Base-by-base conservation (phyloP, 208 protist genomes). In the Trypanosoma rangeli region DNA sequence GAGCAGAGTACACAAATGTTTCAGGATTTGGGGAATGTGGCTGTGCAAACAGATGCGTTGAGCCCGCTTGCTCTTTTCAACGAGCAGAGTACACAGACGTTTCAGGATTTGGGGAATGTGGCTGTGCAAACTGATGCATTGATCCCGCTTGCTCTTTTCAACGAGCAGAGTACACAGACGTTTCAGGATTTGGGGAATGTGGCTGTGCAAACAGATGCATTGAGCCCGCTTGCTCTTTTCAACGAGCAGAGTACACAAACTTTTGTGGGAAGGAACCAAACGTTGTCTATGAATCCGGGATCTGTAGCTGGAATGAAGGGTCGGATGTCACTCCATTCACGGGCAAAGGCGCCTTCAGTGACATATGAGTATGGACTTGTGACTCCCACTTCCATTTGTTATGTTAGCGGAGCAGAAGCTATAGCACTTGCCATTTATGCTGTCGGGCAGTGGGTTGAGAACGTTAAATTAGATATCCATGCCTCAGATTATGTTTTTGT, bases 401-500 rank as follows among this genome's bases (percentile, higher is more conserved):
- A 39, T 33, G 18, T 22, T 5, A 31, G 28, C 35, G 62, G 62
- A 15, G 24, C 49, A 26, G 48, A 54, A 18, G 0, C 0, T n/a
- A 44, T 67, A 28, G 62, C 62, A 44, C 49, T 67, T 42, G 62
- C 62, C 1, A 44, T 67, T 4, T 57, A 57, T 24, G 42, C 46
- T 57, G 26, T 13, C 4, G 62, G 48, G 5, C 46, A 22, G 44
- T 67, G 46, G 29, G 55, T 67, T 67, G 62, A 57, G 22, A 67
- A 57, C 22, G 29, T 67, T 22, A 67, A 67, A 24, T 46, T 67
- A n/a, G 46, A 67, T 57, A 49, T 67, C 7, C 48, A 16, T 26
- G 10, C 49, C 18, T 18, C 49, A 3, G 31, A 67, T 57, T 67
- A 31, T n/a, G 44, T 57, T 8, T 67, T 67, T 67, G 62, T 67